Evolutionary conservation across 2,329 filamentous ascomycete genomes (phyloP), one percentile per base, ranked within the genome.

Genomic region (Plenodomus lindquistii): DNA sequence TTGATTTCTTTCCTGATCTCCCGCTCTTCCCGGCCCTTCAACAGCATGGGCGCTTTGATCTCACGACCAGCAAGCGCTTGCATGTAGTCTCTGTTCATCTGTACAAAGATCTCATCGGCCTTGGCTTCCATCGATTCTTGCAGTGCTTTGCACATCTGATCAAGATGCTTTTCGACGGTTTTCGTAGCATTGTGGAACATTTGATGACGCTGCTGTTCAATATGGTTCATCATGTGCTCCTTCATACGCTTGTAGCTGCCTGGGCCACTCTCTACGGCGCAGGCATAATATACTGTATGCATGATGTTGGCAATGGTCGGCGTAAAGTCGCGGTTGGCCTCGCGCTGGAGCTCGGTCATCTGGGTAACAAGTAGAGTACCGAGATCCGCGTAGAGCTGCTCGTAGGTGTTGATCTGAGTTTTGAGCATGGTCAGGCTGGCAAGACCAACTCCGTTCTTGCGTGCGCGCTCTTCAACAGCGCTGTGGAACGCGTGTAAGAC

Each of bases 221-320:
- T 73, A 44, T 83, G 74, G 0, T 54, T 36, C 0, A 45, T 45
- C 79, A 85, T 82, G 20, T 69, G 52, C 0, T 40, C 48, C 53
- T 82, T 84, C 79, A 85, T 85, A 2, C 81, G 75, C 29, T 47
- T 66, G 59, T 70, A 83, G 10, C 63, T 71, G 2, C 82, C 81
- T 0, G 31, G 3, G 61, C 77, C 80, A n/a, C 35, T 34, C 58
- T 84, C 79, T 0, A 65, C 54, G 4, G 64, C 52, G 58, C 80
- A 84, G 0, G 39, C 42, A 0, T 70, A 46, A 59, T 85, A 85
- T 0, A 73, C 76, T 2, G 65, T 49, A 2, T 54, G 51, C 77
- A 86, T 83, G 24, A 65, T 66, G 1, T 55, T 37, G 3, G 69
- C 61, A 44, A 85, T 76, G 2, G 72, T 70, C 0, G 80, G 81